Percentiles rank a stretch among this genome's conserved stretches.
Conservation (phyloP, 2,329 filamentous ascomycete species). For the Anthostomella pinea region DNA sequence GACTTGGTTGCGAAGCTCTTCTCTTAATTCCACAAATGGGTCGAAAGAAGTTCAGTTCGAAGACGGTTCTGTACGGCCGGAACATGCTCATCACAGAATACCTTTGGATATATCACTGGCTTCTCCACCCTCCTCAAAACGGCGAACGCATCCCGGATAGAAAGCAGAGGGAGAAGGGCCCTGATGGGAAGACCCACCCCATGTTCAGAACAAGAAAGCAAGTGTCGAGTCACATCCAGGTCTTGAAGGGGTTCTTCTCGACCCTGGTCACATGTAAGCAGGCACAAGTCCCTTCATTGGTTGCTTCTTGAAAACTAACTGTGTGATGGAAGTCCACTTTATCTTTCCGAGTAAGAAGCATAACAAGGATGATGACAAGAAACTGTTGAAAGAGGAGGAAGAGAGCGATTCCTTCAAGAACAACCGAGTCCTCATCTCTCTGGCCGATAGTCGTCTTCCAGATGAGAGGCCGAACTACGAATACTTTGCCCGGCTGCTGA, state of each 20-base stretch:
- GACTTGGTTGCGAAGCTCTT: constrained; percentile 45
- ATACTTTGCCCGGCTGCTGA: constrained; percentile 57
- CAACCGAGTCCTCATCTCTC: constrained; percentile 60
- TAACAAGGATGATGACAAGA: constrained; percentile 50
- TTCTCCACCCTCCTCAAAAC: constrained; percentile 39
- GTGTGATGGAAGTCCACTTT: constrained; percentile 50
- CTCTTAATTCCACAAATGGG: constrained; percentile 65
- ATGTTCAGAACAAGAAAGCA: constrained; percentile 52
- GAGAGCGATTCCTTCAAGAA: constrained; percentile 60
- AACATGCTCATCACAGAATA: constrained; percentile 71
- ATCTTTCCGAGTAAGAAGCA: constrained; percentile 54
- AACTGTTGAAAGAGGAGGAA: constrained; percentile 33
- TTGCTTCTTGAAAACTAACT: constrained; percentile 3
- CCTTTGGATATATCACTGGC: constrained; percentile 54
- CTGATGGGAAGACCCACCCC: constrained; percentile 24
- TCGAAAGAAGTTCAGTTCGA: constrained; percentile 63
- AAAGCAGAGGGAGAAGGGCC: constrained; percentile 39
- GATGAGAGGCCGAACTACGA: constrained; percentile 60
- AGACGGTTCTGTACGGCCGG: constrained; percentile 61
- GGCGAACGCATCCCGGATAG: constrained; percentile 43
- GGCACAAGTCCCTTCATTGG: not conserved
- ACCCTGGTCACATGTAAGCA: constrained; percentile 61
- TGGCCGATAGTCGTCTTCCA: constrained; percentile 55
- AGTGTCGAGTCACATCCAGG: constrained; percentile 69
- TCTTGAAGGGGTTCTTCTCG: constrained; percentile 64